Conservation (phyloP, 1,284 basidiomycete species). For the Puccinia triticina region DNA sequence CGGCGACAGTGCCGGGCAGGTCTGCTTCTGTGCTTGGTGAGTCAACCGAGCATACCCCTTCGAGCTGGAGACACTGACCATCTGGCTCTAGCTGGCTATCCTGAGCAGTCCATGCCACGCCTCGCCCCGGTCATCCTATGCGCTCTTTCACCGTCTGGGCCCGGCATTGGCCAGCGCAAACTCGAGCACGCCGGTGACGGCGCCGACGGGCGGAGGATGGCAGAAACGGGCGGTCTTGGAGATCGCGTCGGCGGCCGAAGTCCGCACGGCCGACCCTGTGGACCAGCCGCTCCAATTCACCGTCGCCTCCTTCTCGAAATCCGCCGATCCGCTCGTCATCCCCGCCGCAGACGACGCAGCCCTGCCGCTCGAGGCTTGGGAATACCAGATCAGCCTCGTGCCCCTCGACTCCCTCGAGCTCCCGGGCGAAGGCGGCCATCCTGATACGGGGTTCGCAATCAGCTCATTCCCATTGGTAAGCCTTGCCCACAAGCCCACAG, state of each 20-base stretch:
- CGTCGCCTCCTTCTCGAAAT: slow-evolving; percentile 4
- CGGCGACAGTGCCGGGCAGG: too few relatives aligned
- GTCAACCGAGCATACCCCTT: too few relatives aligned
- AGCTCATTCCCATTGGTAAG: slow-evolving; percentile 3
- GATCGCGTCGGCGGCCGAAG: neutral
- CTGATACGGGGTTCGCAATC: slow-evolving; percentile 24
- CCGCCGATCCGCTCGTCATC: neutral
- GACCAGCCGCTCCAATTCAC: neutral
- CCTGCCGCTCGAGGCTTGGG: neutral
- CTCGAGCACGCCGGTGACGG: too few relatives aligned
- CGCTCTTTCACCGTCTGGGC: slow-evolving; percentile 6
- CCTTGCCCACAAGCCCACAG: too few relatives aligned
- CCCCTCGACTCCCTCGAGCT: neutral
- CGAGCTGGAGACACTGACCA: too few relatives aligned
- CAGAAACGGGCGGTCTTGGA: slow-evolving; percentile 6
- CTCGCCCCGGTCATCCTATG: slow-evolving; percentile 15
- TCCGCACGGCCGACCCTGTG: too few relatives aligned
- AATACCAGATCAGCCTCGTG: neutral
- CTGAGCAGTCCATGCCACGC: neutral
- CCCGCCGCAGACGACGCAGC: neutral
- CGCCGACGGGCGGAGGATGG: neutral
- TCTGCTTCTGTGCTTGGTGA: too few relatives aligned
- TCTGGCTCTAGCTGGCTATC: neutral
- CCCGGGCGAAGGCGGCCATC: neutral
- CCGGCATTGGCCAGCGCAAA: neutral